phyloP scores from a whole-genome alignment of 2,329 filamentous ascomycete species.

The Rugonectria rugulosa region DNA sequence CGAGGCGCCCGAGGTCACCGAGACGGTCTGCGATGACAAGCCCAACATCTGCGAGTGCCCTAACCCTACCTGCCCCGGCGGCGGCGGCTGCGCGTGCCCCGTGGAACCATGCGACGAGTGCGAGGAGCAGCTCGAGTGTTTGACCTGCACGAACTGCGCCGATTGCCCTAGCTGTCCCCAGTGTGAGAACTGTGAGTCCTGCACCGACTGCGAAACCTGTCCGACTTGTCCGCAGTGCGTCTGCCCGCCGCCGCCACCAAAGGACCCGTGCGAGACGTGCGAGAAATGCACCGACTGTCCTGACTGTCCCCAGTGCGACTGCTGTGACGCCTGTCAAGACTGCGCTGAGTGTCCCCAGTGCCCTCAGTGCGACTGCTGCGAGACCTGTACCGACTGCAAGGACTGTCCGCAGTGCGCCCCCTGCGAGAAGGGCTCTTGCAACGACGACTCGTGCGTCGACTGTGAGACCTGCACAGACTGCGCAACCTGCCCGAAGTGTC shows the following conservation, averaged over 20 bases:
- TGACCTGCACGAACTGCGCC: neutral
- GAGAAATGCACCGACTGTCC: conserved; percentile 1
- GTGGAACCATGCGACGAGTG: conserved; percentile 2
- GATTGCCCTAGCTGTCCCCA: neutral
- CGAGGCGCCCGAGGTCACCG: neutral
- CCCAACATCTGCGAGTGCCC: neutral
- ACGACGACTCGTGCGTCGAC: too few relatives aligned
- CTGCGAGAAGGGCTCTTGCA: neutral
- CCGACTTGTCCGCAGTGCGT: neutral
- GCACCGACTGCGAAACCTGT: neutral
- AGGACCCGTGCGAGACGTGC: neutral
- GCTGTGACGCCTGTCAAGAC: neutral
- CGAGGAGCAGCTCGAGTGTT: conserved; percentile 4
- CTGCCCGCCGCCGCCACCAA: neutral
- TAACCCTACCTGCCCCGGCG: neutral
- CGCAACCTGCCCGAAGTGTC: too few relatives aligned
- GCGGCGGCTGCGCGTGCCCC: neutral
- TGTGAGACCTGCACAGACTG: too few relatives aligned
- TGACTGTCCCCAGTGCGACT: neutral
- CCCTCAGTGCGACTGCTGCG: neutral
- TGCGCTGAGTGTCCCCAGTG: neutral
- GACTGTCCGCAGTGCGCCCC: conserved; percentile 1
- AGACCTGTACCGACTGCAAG: neutral
- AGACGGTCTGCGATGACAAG: neutral
- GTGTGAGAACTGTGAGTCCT: neutral